Base-by-base conservation (phyloP, 306 rosid species). In the Nissolia schottii region DNA sequence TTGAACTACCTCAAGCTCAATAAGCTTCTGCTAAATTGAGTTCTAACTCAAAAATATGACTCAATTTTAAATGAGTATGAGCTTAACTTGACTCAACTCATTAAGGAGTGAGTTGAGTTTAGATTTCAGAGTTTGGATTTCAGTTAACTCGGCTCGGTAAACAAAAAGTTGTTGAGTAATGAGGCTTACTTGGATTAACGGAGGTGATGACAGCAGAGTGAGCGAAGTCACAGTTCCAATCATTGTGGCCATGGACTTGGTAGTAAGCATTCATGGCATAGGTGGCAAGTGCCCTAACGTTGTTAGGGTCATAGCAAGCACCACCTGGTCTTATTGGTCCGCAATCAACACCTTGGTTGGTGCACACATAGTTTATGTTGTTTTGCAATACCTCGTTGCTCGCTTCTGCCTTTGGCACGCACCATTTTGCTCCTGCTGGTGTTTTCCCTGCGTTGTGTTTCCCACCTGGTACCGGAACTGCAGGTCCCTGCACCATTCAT, bases 251-350 rank as follows among this genome's bases (percentile, higher is more conserved):
- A 10, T 75, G 40, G 79, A 75, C 73, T 9, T 89, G 92, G 18
- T 78, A 94, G 67, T 58, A 94, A 0, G 96, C 79, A 67, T 91
- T 94, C 97, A 94, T 94, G 41, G 85, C 84, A 60, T 75, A 94
- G 0, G 96, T 75, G 0, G 99, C 95, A 10, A 80, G 85, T 0
- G 87, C 46, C 43, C 56, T 48, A 4, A 89, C 3, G 1, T 85
- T 71, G 64, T 83, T 75, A 8, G 90, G 70, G 3, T 72, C 59
- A 66, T 35, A 89, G 78, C 98, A 93, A 6, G 63, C 40, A 10
- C 98, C 92, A 0, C 98, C 94, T 0, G 87, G 51, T 76, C 85
- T 87, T 23, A 89, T 80, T 58, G 94, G 89, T 51, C 13, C 79
- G 70, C 98, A 89, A 56, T 92, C 89, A 18, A 89, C 18, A 0